phyloP scores from a whole-genome alignment of 2,329 filamentous ascomycete genomes.

The Fusarium irregulare region DNA sequence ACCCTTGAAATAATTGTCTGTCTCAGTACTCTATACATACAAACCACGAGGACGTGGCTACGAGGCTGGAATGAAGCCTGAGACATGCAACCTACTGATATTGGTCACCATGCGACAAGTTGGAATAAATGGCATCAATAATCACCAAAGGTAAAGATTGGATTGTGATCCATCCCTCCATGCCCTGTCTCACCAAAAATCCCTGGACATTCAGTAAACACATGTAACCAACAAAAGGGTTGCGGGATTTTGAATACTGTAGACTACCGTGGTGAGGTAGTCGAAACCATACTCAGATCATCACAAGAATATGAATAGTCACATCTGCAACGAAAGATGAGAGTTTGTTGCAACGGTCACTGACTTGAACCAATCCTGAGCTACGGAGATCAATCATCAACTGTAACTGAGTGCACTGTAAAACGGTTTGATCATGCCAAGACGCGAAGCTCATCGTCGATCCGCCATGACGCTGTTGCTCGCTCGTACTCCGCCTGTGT shows the following conservation, averaged over 20 bases:
- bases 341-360: neutral
- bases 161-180: constrained; percentile 10
- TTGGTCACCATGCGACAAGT: neutral
- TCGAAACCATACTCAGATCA: neutral
- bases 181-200: constrained; percentile 6
- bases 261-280: neutral
- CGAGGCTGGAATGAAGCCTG: constrained; percentile 26
- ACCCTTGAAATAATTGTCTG: constrained; percentile 1
- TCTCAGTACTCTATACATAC: neutral
- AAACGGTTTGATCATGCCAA: constrained; percentile 28
- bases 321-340: neutral
- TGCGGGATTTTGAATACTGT: constrained; percentile 34
- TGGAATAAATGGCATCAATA: neutral
- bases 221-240: neutral
- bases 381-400: constrained; percentile 8
- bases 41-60: neutral
- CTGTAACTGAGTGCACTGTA: constrained; percentile 1
- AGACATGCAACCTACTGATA: constrained; percentile 10
- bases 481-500: constrained; percentile 23
- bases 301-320: constrained; percentile 3
- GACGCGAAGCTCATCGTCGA: constrained; percentile 36
- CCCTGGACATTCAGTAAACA: neutral
- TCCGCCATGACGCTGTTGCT: constrained; percentile 37
- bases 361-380: constrained; percentile 26
- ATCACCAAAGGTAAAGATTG: neutral